These are phyloP conservation scores for Albatrellus ellisii DNA, from an alignment of 768 basidiomycete species.

Conservation along the genomic window DNA sequence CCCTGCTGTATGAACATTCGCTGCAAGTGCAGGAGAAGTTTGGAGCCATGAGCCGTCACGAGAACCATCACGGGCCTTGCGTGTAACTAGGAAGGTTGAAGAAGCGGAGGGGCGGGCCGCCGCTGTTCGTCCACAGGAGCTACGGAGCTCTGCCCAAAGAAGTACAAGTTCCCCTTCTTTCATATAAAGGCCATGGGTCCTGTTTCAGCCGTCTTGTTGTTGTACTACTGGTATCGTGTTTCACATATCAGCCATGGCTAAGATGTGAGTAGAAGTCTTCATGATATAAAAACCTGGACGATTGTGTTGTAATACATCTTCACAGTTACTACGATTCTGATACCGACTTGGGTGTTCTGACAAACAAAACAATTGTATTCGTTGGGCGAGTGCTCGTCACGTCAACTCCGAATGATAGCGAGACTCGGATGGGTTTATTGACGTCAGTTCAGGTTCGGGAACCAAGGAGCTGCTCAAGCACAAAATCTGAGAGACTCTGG, in stretches of 20 bases:
- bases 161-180: too few relatives aligned
- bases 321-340: constrained; percentile 47
- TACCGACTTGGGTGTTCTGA: constrained; percentile 35
- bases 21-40: too few relatives aligned
- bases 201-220: too few relatives aligned
- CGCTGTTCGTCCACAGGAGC: too few relatives aligned
- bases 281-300: background rate
- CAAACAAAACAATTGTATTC: constrained; percentile 43
- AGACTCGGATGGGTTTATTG: background rate
- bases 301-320: background rate
- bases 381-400: constrained; percentile 30
- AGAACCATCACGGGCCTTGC: too few relatives aligned
- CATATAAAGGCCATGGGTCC: too few relatives aligned
- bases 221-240: background rate
- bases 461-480: constrained; percentile 54
- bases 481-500: constrained; percentile 54
- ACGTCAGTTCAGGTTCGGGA: constrained; percentile 34
- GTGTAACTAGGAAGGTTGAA: too few relatives aligned
- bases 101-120: too few relatives aligned
- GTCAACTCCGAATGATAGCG: background rate
- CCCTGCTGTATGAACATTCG: too few relatives aligned
- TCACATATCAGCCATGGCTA: constrained; percentile 25
- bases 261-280: constrained; percentile 30
- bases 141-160: too few relatives aligned
- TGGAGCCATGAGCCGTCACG: too few relatives aligned